A percentile compares a stretch with the other conserved stretches of the same genome.
These are phyloP conservation scores for Macrophomina tecta DNA, from an alignment of 2,329 filamentous ascomycete species.

Conservation along the genomic window DNA sequence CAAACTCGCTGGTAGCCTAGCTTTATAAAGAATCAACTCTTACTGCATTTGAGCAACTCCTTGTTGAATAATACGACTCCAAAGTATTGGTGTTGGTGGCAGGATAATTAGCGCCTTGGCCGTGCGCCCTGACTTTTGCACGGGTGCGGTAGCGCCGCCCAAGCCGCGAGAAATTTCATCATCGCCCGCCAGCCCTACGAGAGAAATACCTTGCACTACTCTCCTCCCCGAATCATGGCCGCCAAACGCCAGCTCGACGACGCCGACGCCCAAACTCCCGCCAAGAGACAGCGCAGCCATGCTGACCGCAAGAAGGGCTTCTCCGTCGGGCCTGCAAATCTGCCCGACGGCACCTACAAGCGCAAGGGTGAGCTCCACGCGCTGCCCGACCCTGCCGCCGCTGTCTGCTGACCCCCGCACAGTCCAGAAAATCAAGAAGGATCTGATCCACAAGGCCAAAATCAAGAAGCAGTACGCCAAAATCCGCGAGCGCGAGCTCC, in stretches of 20 bases:
- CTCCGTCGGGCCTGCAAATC: constrained; percentile 83
- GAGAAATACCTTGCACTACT: neutral
- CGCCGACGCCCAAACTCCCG: constrained; percentile 43
- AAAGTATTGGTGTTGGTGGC: too few relatives aligned
- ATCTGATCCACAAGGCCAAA: constrained; percentile 90
- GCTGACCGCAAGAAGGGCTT: constrained; percentile 69
- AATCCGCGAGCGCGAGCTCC: constrained; percentile 65
- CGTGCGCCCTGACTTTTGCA: too few relatives aligned
- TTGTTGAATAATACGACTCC: too few relatives aligned
- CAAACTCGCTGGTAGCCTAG: too few relatives aligned
- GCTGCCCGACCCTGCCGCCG: neutral
- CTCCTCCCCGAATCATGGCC: constrained; percentile 56
- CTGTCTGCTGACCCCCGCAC: constrained; percentile 23
- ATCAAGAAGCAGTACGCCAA: constrained; percentile 92
- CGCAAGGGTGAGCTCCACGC: constrained; percentile 67
- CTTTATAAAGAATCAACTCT: too few relatives aligned
- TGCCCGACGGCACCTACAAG: constrained; percentile 87
- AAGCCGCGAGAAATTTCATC: constrained; percentile 12
- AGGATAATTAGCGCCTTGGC: too few relatives aligned
- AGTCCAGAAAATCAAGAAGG: constrained; percentile 89
- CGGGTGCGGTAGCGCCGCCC: too few relatives aligned
- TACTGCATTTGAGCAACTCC: too few relatives aligned
- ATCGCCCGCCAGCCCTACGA: constrained; percentile 11
- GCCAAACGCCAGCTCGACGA: constrained; percentile 63
- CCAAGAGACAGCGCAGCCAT: constrained; percentile 50